Evolutionary conservation across 345 rosid species (phyloP).

Genomic region (Pseudoturritis turrita): DNA sequence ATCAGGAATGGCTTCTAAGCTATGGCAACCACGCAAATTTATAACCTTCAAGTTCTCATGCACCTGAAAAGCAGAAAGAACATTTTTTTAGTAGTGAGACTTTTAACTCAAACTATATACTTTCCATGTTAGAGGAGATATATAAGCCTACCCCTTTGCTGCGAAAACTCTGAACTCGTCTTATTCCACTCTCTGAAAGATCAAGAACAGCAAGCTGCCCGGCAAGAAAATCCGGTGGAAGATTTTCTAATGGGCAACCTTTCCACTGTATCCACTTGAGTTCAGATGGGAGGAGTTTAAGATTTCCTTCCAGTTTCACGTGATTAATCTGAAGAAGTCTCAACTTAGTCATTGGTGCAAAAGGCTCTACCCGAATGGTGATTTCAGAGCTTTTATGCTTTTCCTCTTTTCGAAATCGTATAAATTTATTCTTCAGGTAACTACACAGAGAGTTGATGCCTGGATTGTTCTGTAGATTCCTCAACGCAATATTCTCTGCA

Average conservation of each 20-base stretch:
- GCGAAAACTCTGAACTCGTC: constrained; percentile 26
- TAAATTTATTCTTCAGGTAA: constrained; percentile 18
- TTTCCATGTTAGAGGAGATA: background rate
- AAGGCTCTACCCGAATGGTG: constrained; percentile 33
- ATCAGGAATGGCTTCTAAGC: constrained; percentile 30
- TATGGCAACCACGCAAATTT: constrained; percentile 25
- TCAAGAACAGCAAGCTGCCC: constrained; percentile 57
- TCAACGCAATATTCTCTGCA: background rate
- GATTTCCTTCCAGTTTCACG: constrained; percentile 47
- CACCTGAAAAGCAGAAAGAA: constrained; percentile 5
- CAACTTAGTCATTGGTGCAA: constrained; percentile 45
- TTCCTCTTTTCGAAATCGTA: background rate
- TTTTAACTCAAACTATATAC: background rate
- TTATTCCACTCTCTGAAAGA: constrained; percentile 57
- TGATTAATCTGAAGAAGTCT: constrained; percentile 64
- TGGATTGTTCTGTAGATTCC: background rate
- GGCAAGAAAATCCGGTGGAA: constrained; percentile 41
- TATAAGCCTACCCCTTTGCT: constrained; percentile 29
- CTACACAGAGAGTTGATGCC: constrained; percentile 1
- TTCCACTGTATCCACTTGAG: constrained; percentile 74
- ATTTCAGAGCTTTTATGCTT: constrained; percentile 12
- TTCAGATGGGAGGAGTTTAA: constrained; percentile 42
- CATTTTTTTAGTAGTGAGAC: background rate
- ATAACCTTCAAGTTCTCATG: constrained; percentile 23
- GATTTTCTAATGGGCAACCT: constrained; percentile 43